Evolutionary conservation across 2,329 filamentous ascomycete genomes (phyloP), one percentile per base, ranked within the genome.

Genomic region (Diaporthe eres): DNA sequence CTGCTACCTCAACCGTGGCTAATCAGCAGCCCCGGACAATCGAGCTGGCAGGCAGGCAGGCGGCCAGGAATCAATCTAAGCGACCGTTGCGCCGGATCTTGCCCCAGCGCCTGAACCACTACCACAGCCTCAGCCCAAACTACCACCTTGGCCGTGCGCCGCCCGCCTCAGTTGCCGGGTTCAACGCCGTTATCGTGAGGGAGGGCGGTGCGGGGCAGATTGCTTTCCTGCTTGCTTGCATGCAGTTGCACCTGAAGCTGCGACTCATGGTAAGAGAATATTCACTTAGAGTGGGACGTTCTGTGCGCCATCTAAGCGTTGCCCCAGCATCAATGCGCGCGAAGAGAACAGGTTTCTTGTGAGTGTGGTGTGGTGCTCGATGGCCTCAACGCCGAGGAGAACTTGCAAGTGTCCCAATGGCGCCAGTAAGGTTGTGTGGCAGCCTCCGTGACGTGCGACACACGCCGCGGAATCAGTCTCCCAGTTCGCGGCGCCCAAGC

Each of bases 81-180:
- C 65, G 34, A 28, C 65, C 65, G 65, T 37, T 55, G 65, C 47
- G 22, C 34, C 49, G 51, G 65, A 42, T 15, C 31, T 12, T 12
- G 9, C 22, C 49, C 65, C 25, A 34, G 34, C 15, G 37, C 51
- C 25, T 28, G 31, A 68, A 68, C 44, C 22, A 37, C 12, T 19
- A 25, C 6, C 61, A 37, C 63, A 68, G 28, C 63, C 63, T 51
- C 47, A 68, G 63, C 63, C 63, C 63, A 49, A 34, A 70, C 47
- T 55, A 70, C 65, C 34, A 55, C 65, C 65, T 55, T 53, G 49
- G 65, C 65, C 49, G 49, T 70, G 49, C 47, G 65, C 53, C 37
- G n/a, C 31, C 12, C 28, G 22, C 37, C 34, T 49, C 34, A 49
- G 15, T 39, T 1, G 31, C 37, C 34, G 37, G 47, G 65, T 28